Base-by-base conservation (phyloP, 1,284 basidiomycete species). In the Cryptococcus sp. region DNA sequence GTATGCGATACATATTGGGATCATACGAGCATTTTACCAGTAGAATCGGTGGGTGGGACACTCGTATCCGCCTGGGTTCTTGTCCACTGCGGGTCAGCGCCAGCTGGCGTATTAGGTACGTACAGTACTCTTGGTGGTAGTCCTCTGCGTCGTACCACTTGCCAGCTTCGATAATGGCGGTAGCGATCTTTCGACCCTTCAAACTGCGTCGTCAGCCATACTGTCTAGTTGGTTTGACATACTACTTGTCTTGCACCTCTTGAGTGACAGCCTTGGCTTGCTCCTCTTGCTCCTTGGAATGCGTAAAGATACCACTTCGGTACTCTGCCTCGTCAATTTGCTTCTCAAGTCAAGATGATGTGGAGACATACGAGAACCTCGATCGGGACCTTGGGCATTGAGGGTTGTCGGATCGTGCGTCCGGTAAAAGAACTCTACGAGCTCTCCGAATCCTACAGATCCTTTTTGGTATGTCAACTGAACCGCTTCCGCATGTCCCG, bases 361-460 rank as follows among this genome's bases (percentile, higher is more conserved):
- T n/a, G 22, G 26, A 24, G 5, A 80, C 86, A 63, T 66, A 89
- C 87, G 88, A 19, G 81, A 82, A 25, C 90, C 90, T 1, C 61
- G 65, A 63, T 93, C 89, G 1, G 71, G 78, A 16, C 90, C 90
- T 67, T 93, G 90, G 16, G 77, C 74, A 69, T 93, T 82, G 42
- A 79, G 64, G 0, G 87, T 88, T 22, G 91, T 95, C 2, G 94
- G 90, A 63, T 97, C 92, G 68, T 98, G 94, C 0, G 88, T 93
- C 40, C 93, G 81, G 71, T 89, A 93, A 74, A 93, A 92, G 76
- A 91, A 92, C 74, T 94, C 90, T 39, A 92, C 86, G 40, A 95
- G 80, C 66, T 92, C 84, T 19, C 76, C 86, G 59, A 93, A 95
- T 22, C 77, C 78, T 16, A 94, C 82, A 33, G 85, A 74, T 28